Evolutionary conservation across 352 stramenopile genomes (phyloP).

Genomic region (Thalassiosira sp.): DNA sequence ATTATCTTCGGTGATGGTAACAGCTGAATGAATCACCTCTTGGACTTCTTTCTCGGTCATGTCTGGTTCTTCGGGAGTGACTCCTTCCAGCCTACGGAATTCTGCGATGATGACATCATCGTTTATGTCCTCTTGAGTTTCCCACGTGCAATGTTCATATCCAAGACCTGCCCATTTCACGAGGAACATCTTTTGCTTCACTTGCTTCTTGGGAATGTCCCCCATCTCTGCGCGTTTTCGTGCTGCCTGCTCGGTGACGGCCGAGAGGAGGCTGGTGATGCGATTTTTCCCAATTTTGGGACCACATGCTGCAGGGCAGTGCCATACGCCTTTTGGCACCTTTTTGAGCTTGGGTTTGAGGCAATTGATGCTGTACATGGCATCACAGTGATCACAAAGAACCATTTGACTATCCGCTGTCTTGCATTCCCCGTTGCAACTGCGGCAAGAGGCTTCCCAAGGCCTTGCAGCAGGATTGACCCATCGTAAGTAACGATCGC

Average conservation of each 20-base stretch:
- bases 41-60: slow-evolving; percentile 68
- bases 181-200: slow-evolving; percentile 92
- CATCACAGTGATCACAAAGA: slow-evolving; percentile 89
- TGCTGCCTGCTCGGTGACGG: slow-evolving; percentile 78
- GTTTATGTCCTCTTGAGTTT: slow-evolving; percentile 96
- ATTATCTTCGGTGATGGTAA: slow-evolving; percentile 63
- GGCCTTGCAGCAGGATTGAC: slow-evolving; percentile 81
- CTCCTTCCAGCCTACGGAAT: slow-evolving; percentile 77
- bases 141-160: slow-evolving; percentile 98
- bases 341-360: slow-evolving; percentile 82
- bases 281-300: slow-evolving; percentile 77
- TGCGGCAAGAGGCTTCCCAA: slow-evolving; percentile 85
- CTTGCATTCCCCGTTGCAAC: slow-evolving; percentile 73
- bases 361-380: slow-evolving; percentile 85
- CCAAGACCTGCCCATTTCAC: slow-evolving; percentile 98
- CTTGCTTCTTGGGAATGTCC: slow-evolving; percentile 80
- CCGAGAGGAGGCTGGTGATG: slow-evolving; percentile 74
- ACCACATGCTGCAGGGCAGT: slow-evolving; percentile 84
- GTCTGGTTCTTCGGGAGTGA: slow-evolving; percentile 72
- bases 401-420: slow-evolving; percentile 77
- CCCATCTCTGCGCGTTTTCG: slow-evolving; percentile 80
- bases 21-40: slow-evolving; percentile 58
- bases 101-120: slow-evolving; percentile 81
- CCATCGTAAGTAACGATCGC: slow-evolving; percentile 84
- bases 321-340: slow-evolving; percentile 83